Evolutionary conservation across 345 rosid genomes (phyloP).

Genomic region (Eucalyptus camaldulensis): DNA sequence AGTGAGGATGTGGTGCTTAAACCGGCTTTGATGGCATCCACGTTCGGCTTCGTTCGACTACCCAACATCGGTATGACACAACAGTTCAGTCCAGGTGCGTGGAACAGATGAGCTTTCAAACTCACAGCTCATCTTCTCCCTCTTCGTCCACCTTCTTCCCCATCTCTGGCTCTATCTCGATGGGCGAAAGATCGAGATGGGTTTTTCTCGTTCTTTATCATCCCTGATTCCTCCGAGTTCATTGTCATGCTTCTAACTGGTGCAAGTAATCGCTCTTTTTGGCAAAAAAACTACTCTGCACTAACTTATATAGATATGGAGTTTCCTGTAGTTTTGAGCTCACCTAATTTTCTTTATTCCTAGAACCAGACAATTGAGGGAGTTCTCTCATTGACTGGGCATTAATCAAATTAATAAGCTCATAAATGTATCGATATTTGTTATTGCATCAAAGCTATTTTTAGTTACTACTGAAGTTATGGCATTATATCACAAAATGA

Average conservation of each 20-base stretch:
- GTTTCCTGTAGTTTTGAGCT: background rate
- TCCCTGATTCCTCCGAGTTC: background rate
- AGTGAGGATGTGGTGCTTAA: background rate
- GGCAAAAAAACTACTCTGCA: background rate
- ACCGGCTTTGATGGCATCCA: background rate
- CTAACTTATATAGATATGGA: background rate
- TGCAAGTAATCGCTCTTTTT: background rate
- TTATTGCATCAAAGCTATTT: no score
- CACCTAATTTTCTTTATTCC: background rate
- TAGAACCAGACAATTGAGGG: background rate
- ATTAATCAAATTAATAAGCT: background rate
- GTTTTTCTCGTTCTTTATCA: background rate
- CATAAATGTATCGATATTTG: background rate
- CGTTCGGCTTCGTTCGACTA: background rate
- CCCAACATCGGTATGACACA: background rate
- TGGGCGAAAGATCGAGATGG: background rate
- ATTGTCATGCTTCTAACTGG: background rate
- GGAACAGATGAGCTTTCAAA: background rate
- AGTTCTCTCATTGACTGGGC: background rate
- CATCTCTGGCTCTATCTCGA: background rate
- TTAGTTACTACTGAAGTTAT: background rate
- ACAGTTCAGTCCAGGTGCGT: background rate
- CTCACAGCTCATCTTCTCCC: background rate
- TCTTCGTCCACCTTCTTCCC: background rate
- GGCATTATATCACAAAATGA: background rate